Conservation (phyloP, 495 filamentous ascomycete species). For the Daldinia vernicosa region DNA sequence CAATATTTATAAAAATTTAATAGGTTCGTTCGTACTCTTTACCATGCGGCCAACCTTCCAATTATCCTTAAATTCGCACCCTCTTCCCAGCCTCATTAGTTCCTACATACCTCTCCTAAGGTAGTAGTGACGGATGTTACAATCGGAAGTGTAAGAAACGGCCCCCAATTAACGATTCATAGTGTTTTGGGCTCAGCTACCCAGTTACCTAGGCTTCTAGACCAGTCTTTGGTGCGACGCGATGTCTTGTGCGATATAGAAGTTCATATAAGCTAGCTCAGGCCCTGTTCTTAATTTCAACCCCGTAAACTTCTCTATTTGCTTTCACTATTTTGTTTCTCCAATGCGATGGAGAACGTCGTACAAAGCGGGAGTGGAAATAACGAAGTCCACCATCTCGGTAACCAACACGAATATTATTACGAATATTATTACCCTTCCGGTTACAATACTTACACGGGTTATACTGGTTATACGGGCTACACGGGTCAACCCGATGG, state of each 20-base stretch:
- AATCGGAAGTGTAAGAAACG: neutral
- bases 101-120: too few relatives aligned
- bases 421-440: neutral
- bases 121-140: neutral
- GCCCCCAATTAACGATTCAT: neutral
- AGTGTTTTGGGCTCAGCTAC: too few relatives aligned
- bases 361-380: neutral
- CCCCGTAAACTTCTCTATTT: neutral
- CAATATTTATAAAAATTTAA: neutral
- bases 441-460: too few relatives aligned
- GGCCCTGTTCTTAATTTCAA: neutral
- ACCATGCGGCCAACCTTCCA: neutral
- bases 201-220: neutral
- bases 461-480: neutral
- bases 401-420: neutral
- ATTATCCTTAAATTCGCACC: neutral
- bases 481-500: neutral
- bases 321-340: neutral
- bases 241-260: neutral
- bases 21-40: neutral
- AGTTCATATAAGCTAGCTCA: neutral
- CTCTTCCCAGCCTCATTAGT: neutral
- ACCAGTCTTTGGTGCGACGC: neutral
- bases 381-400: neutral
- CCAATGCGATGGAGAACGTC: neutral